Evolutionary conservation across 2,329 filamentous ascomycete genomes (phyloP).

Genomic region (Chaetomiaceae sp.): DNA sequence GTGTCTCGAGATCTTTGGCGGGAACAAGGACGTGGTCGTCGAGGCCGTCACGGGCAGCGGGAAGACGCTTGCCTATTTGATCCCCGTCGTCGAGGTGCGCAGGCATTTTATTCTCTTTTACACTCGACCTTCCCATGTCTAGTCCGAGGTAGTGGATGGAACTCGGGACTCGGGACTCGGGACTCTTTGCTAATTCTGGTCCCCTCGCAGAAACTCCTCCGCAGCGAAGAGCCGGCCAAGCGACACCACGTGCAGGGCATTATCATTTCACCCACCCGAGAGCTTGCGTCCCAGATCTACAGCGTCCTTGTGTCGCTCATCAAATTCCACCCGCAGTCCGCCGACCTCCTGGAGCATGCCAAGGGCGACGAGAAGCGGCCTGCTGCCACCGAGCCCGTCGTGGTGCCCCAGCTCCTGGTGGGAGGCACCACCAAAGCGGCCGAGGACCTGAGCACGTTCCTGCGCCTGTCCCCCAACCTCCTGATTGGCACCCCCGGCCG

Average conservation of each 20-base stretch:
- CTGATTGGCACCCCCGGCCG: slow-evolving; percentile 88
- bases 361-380: slow-evolving; percentile 53
- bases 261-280: slow-evolving; percentile 87
- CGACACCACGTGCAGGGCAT: slow-evolving; percentile 88
- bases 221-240: slow-evolving; percentile 75
- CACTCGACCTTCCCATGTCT: too few species aligned
- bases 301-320: slow-evolving; percentile 72
- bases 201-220: slow-evolving; percentile 62
- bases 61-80: slow-evolving; percentile 75
- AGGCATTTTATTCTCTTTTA: not conserved
- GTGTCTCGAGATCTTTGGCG: slow-evolving; percentile 71
- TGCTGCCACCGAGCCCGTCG: slow-evolving; percentile 41
- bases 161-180: too few species aligned
- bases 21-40: slow-evolving; percentile 75
- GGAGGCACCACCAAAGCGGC: slow-evolving; percentile 74
- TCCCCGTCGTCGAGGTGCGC: slow-evolving; percentile 27
- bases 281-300: slow-evolving; percentile 87
- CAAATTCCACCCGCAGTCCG: slow-evolving; percentile 76
- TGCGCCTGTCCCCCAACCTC: slow-evolving; percentile 80
- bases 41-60: slow-evolving; percentile 85
- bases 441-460: slow-evolving; percentile 80
- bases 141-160: too few species aligned
- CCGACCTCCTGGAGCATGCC: slow-evolving; percentile 55
- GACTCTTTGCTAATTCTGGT: slow-evolving; percentile 39
- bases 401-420: slow-evolving; percentile 83